Conservation (phyloP, 768 basidiomycete species). For the Lentinula sp. region DNA sequence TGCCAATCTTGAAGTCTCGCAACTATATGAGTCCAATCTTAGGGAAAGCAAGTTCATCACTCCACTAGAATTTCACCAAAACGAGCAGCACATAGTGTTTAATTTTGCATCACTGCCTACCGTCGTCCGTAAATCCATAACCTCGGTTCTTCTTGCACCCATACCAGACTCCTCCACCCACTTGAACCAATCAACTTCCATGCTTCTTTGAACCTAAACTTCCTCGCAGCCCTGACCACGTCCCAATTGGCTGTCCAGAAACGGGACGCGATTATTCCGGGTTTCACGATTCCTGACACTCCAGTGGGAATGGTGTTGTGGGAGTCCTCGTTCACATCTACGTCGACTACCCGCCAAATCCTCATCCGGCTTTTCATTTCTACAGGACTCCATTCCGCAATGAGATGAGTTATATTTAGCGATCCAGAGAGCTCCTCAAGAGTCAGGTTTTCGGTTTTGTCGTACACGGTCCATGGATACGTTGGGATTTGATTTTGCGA, state of each 20-base stretch:
- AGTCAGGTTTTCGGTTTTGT: conserved; percentile 72
- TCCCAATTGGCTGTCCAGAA: conserved; percentile 25
- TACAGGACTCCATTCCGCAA: conserved; percentile 41
- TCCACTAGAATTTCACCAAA: too few species aligned
- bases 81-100: background rate
- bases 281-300: conserved; percentile 6
- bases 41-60: too few species aligned
- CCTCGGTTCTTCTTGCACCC: background rate
- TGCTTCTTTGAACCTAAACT: background rate
- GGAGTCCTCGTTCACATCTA: background rate
- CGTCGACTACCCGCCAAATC: background rate
- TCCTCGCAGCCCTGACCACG: conserved; percentile 2
- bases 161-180: background rate
- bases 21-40: too few species aligned
- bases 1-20: too few species aligned
- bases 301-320: background rate
- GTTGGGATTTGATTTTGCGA: conserved; percentile 10
- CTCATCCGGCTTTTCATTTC: conserved; percentile 10
- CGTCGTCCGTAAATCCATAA: conserved; percentile 5
- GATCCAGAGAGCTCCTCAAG: conserved; percentile 30
- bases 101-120: background rate
- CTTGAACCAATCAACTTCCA: background rate
- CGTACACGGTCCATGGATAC: conserved; percentile 42
- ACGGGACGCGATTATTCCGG: conserved; percentile 41
- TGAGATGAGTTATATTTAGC: conserved; percentile 51